Conservation (phyloP, 1,284 basidiomycete species). For the Retiboletus fuscus region DNA sequence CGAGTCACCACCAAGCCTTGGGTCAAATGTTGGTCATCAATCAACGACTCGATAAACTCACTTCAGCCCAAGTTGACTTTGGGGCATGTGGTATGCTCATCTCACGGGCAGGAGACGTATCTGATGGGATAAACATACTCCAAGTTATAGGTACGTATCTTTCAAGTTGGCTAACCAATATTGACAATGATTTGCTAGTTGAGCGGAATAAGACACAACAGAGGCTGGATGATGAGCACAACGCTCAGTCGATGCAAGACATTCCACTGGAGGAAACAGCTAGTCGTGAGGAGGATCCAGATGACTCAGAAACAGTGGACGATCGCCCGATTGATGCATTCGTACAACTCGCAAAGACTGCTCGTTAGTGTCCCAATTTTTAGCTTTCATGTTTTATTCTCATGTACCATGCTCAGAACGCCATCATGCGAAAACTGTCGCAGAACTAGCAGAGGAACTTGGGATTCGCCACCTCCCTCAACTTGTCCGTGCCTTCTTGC, state of each 20-base stretch:
- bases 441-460: slow-evolving; percentile 14
- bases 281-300: slow-evolving; percentile 1
- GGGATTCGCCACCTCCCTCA: slow-evolving; percentile 7
- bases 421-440: slow-evolving; percentile 1
- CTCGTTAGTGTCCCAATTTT: neutral
- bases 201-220: neutral
- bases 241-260: neutral
- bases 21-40: slow-evolving; percentile 11
- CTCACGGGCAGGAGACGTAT: neutral
- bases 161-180: neutral
- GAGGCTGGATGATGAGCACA: neutral
- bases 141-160: neutral
- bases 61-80: neutral
- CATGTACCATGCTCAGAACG: slow-evolving; percentile 11
- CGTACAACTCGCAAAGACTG: neutral
- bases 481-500: slow-evolving; percentile 37
- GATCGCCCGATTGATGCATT: neutral
- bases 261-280: neutral
- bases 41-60: slow-evolving; percentile 4
- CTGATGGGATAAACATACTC: neutral
- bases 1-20: neutral
- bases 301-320: neutral
- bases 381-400: neutral
- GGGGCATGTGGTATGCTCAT: neutral
- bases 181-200: slow-evolving; percentile 1